These are phyloP conservation scores for Hyaloscypha finlandica DNA, from an alignment of 495 filamentous ascomycete species.

Conservation along the genomic window DNA sequence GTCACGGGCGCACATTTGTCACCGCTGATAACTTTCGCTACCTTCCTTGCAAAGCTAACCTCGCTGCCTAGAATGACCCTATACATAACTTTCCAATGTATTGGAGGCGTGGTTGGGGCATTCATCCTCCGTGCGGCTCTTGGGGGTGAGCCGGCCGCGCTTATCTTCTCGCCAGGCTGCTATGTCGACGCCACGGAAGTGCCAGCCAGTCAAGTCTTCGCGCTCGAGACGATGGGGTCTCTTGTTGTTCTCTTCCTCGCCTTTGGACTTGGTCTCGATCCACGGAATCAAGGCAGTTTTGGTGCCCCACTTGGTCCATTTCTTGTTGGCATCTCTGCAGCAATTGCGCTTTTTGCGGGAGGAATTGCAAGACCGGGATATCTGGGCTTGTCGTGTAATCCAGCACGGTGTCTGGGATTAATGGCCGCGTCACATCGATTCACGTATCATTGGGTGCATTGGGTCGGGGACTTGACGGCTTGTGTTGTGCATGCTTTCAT, in stretches of 20 bases:
- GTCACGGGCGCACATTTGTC: conserved; percentile 48
- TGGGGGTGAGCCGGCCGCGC: conserved; percentile 20
- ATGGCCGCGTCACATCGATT: conserved; percentile 13
- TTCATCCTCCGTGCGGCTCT: conserved; percentile 33
- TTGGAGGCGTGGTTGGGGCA: conserved; percentile 45
- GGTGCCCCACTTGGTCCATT: conserved; percentile 46
- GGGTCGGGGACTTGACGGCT: conserved; percentile 29
- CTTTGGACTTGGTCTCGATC: conserved; percentile 49
- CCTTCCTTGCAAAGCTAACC: conserved; percentile 46
- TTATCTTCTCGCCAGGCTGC: conserved; percentile 10
- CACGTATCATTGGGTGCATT: conserved; percentile 21
- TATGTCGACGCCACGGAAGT: conserved; percentile 18
- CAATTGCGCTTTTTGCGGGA: conserved; percentile 42
- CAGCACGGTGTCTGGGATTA: conserved; percentile 18
- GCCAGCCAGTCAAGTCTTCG: conserved; percentile 35
- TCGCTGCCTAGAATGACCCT: conserved; percentile 46
- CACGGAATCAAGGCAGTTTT: conserved; percentile 45
- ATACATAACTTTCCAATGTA: conserved; percentile 44
- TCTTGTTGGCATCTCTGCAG: conserved; percentile 46
- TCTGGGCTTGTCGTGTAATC: conserved; percentile 19
- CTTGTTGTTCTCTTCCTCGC: conserved; percentile 38
- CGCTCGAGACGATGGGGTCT: conserved; percentile 46
- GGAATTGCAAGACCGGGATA: conserved; percentile 43
- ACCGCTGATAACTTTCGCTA: conserved; percentile 48
- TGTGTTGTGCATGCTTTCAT: conserved; percentile 16